Conservation (phyloP, 352 stramenopile species). For the Globisporangium polare region DNA sequence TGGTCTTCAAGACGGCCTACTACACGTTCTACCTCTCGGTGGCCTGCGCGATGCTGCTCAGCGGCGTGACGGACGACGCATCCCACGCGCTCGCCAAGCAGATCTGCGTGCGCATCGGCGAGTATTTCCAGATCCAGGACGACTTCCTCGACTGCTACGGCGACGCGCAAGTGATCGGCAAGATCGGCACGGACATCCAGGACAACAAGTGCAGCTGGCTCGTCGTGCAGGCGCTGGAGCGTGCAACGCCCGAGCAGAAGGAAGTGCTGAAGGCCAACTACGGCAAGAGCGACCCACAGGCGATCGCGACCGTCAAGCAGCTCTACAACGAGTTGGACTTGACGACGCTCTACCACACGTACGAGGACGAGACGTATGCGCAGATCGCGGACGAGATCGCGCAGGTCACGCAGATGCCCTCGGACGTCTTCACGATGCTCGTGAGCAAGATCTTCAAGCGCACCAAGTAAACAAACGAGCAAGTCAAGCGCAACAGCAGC, state of each 20-base stretch:
- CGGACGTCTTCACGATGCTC: conserved; percentile 91
- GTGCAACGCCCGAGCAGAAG: conserved; percentile 68
- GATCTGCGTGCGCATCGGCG: conserved; percentile 96
- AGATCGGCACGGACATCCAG: conserved; percentile 98
- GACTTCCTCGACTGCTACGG: conserved; percentile 99
- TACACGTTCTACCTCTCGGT: conserved; percentile 99
- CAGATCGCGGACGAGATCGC: conserved; percentile 78
- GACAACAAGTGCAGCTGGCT: conserved; percentile 99
- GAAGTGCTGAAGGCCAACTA: conserved; percentile 91
- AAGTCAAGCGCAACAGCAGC: no score
- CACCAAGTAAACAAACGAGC: conserved; percentile 76
- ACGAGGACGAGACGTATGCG: conserved; percentile 93
- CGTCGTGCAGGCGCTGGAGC: conserved; percentile 92
- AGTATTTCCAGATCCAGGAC: conserved; percentile 99
- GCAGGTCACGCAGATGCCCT: conserved; percentile 82
- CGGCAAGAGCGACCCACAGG: conserved; percentile 72
- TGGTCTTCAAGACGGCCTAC: conserved; percentile 99
- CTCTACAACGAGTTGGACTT: conserved; percentile 94
- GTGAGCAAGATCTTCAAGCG: conserved; percentile 97
- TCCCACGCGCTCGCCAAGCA: conserved; percentile 85
- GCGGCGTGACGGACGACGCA: conserved; percentile 73
- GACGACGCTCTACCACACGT: conserved; percentile 83
- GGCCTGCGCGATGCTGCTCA: conserved; percentile 89
- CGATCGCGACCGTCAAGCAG: conserved; percentile 89
- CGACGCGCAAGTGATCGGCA: conserved; percentile 90